These are phyloP conservation scores for Suillus occidentalis DNA, from an alignment of 768 basidiomycete genomes.

Conservation along the genomic window DNA sequence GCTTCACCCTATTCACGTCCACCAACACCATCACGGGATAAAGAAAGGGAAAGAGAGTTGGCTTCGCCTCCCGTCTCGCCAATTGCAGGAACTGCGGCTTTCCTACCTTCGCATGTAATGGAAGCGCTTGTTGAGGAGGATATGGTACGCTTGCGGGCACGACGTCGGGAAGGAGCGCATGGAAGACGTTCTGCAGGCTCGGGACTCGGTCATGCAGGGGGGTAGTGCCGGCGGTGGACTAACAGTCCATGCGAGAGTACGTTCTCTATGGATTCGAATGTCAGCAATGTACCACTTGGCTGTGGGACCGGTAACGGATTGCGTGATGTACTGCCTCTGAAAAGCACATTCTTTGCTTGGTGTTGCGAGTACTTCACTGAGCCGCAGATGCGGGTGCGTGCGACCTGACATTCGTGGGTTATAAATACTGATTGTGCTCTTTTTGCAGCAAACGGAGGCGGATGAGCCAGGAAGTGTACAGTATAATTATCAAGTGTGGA, in stretches of 20 bases:
- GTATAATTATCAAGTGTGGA: constrained; percentile 96
- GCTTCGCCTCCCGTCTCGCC: constrained; percentile 34
- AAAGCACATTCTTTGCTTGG: constrained; percentile 94
- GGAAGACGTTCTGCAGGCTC: constrained; percentile 41
- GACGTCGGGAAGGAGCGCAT: constrained; percentile 47
- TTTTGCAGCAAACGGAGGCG: constrained; percentile 78
- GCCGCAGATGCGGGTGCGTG: constrained; percentile 93
- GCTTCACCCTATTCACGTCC: constrained; percentile 72
- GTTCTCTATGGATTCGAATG: constrained; percentile 73
- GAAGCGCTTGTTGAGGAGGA: constrained; percentile 92
- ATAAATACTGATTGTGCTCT: constrained; percentile 10
- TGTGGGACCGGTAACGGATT: constrained; percentile 80
- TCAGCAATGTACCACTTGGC: constrained; percentile 69
- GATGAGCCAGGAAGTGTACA: constrained; percentile 94
- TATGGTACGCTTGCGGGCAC: constrained; percentile 83
- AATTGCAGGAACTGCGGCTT: constrained; percentile 46
- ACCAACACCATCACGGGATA: constrained; percentile 37
- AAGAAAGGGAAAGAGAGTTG: constrained; percentile 23
- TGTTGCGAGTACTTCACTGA: constrained; percentile 97
- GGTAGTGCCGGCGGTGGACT: constrained; percentile 42
- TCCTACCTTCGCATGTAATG: constrained; percentile 77
- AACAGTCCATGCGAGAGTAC: constrained; percentile 74
- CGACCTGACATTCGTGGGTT: constrained; percentile 1
- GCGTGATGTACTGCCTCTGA: constrained; percentile 83
- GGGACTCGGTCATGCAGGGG: constrained; percentile 19